Base-by-base conservation (phyloP, 2,329 filamentous ascomycete species). In the Amauroascus niger region DNA sequence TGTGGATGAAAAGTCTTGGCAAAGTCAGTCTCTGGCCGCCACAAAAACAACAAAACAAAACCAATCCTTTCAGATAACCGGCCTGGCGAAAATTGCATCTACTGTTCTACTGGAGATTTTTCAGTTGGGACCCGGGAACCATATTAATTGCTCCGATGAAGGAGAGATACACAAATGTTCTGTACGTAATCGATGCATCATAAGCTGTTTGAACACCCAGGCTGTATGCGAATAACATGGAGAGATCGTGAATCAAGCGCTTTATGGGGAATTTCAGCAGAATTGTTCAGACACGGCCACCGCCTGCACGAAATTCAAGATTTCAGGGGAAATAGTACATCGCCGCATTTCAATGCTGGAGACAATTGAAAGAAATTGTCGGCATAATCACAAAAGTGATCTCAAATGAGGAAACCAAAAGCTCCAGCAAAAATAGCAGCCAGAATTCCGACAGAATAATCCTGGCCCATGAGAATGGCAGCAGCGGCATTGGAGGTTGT, bases 401-500 rank as follows among this genome's bases (percentile, higher is more conserved):
- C n/a, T 49, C 79, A 84, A 66, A 84, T 67, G 57, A 79, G 70
- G 57, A 82, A 65, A 58, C 79, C 79, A 62, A 83, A 79, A 52
- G 79, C 67, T 49, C 76, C 74, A 54, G 80, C 69, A 58, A 82
- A 67, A 62, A 76, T 76, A 56, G 75, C 75, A 47, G 74, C 76
- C 53, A 82, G 65, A 39, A 73, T 62, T 52, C 74, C 73, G 52
- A 76, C 77, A 49, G 78, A 76, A 63, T 77, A 77, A 58, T 76
- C 71, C 62, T 73, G 71, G 48, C 67, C 70, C 59, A 73, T 16
- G 16, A 28, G 61, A 59, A 65, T 67, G 58, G 76, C 56, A 55
- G 71, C 70, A 26, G 66, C 67, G 46, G 77, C 79, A 56, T 73
- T 76, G 57, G 69, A 67, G 39, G 64, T 64, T 39, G 61, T 59